Evolutionary conservation across 2,329 filamentous ascomycete species (phyloP).

Genomic region (Monosporascus sp.): DNA sequence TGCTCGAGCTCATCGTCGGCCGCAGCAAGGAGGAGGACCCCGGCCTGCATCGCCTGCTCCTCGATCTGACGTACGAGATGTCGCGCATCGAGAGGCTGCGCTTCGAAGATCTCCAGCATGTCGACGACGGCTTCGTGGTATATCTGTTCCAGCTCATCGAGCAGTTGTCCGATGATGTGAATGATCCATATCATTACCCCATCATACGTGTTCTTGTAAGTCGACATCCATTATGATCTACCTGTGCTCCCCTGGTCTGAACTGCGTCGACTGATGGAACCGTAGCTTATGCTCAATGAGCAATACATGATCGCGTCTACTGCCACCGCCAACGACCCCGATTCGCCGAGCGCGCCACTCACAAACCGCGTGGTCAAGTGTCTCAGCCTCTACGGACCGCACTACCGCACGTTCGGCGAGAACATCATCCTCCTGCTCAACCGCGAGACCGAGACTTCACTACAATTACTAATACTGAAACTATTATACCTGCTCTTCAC

Average conservation of each 20-base stretch:
- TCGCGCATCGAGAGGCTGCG: conserved; percentile 81
- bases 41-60: conserved; percentile 70
- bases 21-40: conserved; percentile 57
- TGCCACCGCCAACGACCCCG: conserved; percentile 38
- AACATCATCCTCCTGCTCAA: conserved; percentile 95
- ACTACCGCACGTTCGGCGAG: conserved; percentile 92
- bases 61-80: conserved; percentile 95
- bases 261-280: neutral
- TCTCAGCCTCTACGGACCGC: conserved; percentile 71
- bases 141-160: conserved; percentile 87
- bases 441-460: conserved; percentile 86
- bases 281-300: conserved; percentile 87
- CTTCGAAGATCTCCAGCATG: conserved; percentile 68
- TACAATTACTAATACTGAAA: conserved; percentile 95
- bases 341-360: conserved; percentile 44
- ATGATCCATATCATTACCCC: conserved; percentile 93
- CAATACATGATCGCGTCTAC: conserved; percentile 87
- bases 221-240: conserved; percentile 8
- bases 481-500: conserved; percentile 93
- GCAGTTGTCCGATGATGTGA: conserved; percentile 75
- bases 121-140: conserved; percentile 74
- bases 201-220: conserved; percentile 86
- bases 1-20: conserved; percentile 74
- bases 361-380: conserved; percentile 95
- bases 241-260: no score